Evolutionary conservation across 176 grass and related monocot species (phyloP).

Genomic region (Canna indica): DNA sequence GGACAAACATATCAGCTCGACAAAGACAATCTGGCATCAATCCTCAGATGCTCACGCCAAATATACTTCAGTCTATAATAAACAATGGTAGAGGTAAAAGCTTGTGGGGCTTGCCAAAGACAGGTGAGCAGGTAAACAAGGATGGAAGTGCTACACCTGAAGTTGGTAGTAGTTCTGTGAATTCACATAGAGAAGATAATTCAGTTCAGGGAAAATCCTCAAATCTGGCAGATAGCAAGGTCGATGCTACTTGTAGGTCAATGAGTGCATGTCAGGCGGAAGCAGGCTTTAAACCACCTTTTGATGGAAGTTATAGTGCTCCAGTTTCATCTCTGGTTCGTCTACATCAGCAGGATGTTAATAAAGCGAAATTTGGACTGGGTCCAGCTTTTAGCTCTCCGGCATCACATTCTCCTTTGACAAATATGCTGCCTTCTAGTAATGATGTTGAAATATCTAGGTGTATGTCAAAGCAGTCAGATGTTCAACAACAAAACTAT

Average conservation of each 20-base stretch:
- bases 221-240: conserved; percentile 6
- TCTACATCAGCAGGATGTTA: conserved; percentile 45
- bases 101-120: conserved; percentile 18
- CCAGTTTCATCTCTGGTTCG: conserved; percentile 41
- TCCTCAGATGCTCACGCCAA: conserved; percentile 9
- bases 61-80: conserved; percentile 16
- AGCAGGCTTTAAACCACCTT: conserved; percentile 37
- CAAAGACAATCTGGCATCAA: conserved; percentile 5
- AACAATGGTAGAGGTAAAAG: conserved; percentile 2
- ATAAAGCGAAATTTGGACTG: conserved; percentile 38
- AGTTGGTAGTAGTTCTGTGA: conserved; percentile 5
- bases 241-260: conserved; percentile 31
- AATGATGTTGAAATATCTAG: conserved; percentile 51
- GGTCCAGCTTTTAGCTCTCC: conserved; percentile 38
- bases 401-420: conserved; percentile 30
- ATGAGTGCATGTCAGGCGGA: conserved; percentile 31
- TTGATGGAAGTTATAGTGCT: conserved; percentile 32
- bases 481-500: conserved; percentile 61
- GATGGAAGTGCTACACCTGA: conserved; percentile 15
- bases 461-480: conserved; percentile 34
- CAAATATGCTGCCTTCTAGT: conserved; percentile 21
- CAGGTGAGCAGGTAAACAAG: conserved; percentile 7
- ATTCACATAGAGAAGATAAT: conserved; percentile 25
- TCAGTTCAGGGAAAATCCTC: neutral
- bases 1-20: conserved; percentile 27